Percentiles rank a stretch among this genome's conserved stretches.
Conservation (phyloP, 108 stramenopile genomes). For the Licmophora abbreviata region DNA sequence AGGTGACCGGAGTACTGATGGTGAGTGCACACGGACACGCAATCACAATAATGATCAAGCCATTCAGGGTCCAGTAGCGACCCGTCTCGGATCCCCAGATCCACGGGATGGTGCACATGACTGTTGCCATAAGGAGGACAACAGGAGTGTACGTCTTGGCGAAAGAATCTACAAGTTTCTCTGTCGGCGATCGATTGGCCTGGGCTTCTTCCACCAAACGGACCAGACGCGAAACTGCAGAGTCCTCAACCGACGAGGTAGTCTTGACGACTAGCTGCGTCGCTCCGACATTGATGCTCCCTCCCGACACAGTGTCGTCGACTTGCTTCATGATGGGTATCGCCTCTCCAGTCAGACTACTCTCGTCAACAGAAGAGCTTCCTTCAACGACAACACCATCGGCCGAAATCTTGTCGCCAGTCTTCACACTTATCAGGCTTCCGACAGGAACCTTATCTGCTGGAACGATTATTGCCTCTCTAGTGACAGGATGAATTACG, state of each 20-base stretch:
- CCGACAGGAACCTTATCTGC: slow-evolving; percentile 67
- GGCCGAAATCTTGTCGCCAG: slow-evolving; percentile 90
- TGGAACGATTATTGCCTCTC: slow-evolving; percentile 56
- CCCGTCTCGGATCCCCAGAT: slow-evolving; percentile 56
- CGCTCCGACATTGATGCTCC: slow-evolving; percentile 76
- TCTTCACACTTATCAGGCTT: slow-evolving; percentile 71
- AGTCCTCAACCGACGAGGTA: slow-evolving; percentile 64
- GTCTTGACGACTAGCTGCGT: slow-evolving; percentile 63
- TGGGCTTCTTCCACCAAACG: slow-evolving; percentile 81
- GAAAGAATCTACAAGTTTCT: slow-evolving; percentile 81
- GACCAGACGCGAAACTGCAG: slow-evolving; percentile 68
- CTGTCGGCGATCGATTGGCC: slow-evolving; percentile 77
- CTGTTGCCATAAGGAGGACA: slow-evolving; percentile 54
- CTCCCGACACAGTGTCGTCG: slow-evolving; percentile 65
- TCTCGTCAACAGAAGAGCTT: slow-evolving; percentile 81
- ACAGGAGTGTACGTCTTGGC: slow-evolving; percentile 82
- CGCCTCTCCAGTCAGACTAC: slow-evolving; percentile 88
- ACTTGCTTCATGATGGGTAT: slow-evolving; percentile 54
- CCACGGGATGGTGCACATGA: slow-evolving; percentile 81
- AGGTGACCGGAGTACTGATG: slow-evolving; percentile 85
- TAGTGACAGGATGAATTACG: slow-evolving; percentile 42
- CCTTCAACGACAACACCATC: slow-evolving; percentile 90
- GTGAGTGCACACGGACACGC: slow-evolving; percentile 94
- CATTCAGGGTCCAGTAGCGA: slow-evolving; percentile 60
- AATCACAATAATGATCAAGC: slow-evolving; percentile 84